Evolutionary conservation across 108 stramenopile species (phyloP).

Genomic region (Stephanodiscus minutulus): DNA sequence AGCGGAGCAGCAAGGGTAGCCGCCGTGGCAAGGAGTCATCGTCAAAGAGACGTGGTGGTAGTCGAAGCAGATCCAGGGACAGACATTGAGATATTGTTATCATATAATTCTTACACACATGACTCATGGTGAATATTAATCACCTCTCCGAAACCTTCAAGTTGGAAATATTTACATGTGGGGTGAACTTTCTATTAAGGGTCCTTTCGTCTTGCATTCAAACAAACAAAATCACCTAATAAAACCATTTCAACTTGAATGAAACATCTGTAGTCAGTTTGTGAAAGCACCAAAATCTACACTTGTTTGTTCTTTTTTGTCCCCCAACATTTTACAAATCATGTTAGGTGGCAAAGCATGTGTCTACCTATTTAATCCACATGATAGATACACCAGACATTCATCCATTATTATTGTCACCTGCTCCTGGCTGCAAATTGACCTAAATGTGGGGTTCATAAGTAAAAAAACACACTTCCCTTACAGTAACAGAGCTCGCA

Average conservation of each 20-base stretch:
- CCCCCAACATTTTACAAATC: too few relatives aligned
- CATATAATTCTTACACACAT: conserved; percentile 6
- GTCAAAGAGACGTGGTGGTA: conserved; percentile 24
- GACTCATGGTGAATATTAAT: not conserved
- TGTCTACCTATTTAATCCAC: too few relatives aligned
- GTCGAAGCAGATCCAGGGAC: conserved; percentile 38
- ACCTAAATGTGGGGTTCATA: too few relatives aligned
- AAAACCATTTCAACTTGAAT: not conserved
- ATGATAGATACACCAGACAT: too few relatives aligned
- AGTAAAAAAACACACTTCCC: too few relatives aligned
- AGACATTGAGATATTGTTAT: conserved; percentile 11
- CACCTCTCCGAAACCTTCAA: not conserved
- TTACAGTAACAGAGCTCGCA: too few relatives aligned
- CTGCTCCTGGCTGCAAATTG: too few relatives aligned
- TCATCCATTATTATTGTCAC: too few relatives aligned
- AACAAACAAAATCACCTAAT: not conserved
- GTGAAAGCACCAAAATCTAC: too few relatives aligned
- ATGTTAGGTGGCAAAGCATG: too few relatives aligned
- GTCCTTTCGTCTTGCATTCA: not conserved
- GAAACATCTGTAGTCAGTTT: too few relatives aligned
- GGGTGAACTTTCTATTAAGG: not conserved
- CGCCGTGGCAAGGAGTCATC: conserved; percentile 36
- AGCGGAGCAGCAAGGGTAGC: conserved; percentile 32
- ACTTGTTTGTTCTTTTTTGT: too few relatives aligned
- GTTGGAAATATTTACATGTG: not conserved